Conservation (phyloP, 768 basidiomycete species). For the Pleurotus citrinopileatus region DNA sequence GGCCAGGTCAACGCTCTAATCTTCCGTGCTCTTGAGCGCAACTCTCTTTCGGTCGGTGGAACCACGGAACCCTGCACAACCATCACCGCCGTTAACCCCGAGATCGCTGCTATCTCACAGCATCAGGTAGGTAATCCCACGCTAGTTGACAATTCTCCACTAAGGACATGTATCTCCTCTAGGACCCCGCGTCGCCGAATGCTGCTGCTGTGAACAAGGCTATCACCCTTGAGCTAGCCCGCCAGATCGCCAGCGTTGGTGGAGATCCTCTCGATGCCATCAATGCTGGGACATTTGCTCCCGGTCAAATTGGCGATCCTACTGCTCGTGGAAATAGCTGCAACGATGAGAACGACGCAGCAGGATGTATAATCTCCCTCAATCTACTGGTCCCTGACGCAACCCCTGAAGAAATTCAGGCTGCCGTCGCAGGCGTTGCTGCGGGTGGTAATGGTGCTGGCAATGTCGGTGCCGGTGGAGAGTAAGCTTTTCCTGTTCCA, state of each 20-base stretch:
- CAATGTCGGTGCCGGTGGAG: not conserved
- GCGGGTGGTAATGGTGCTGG: conserved; percentile 4
- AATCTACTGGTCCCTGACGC: conserved; percentile 57
- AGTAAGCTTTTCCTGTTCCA: not conserved
- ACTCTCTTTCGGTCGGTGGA: conserved; percentile 53
- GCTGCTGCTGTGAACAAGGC: conserved; percentile 64
- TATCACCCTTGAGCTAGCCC: conserved; percentile 58
- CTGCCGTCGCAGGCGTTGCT: conserved; percentile 39
- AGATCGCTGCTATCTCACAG: conserved; percentile 62
- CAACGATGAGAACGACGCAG: conserved; percentile 47
- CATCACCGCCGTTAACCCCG: conserved; percentile 56
- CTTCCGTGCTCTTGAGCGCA: conserved; percentile 65
- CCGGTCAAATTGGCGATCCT: conserved; percentile 47
- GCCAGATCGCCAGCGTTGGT: conserved; percentile 62
- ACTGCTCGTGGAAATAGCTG: conserved; percentile 57
- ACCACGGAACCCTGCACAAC: conserved; percentile 47
- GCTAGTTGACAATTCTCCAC: not conserved
- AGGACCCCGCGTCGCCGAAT: conserved; percentile 59
- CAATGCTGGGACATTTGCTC: conserved; percentile 60
- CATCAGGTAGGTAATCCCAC: conserved; percentile 39
- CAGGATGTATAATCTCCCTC: conserved; percentile 63
- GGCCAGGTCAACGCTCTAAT: conserved; percentile 58
- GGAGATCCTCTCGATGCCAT: conserved; percentile 57
- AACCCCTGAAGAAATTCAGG: conserved; percentile 53
- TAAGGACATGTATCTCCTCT: not conserved